A percentile compares a stretch with the other conserved stretches of the same genome.
Conservation (phyloP, 106 monocot genomes). For the Dendrobium officinale region DNA sequence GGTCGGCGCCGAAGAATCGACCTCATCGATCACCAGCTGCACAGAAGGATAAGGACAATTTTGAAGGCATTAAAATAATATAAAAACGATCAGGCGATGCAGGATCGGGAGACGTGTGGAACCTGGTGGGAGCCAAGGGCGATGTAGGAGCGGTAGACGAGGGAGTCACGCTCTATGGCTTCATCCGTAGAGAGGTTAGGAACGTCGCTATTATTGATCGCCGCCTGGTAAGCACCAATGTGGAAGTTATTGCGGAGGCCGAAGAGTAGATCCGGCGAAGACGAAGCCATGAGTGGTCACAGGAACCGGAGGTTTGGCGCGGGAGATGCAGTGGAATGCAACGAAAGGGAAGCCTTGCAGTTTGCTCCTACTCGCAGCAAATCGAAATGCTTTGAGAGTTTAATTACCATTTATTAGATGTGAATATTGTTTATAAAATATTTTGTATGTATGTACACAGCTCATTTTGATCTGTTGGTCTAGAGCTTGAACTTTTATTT, state of each 20-base stretch:
- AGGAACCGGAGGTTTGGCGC: neutral
- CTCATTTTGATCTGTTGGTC: too few species aligned
- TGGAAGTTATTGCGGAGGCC: conserved; percentile 90
- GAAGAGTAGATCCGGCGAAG: conserved; percentile 77
- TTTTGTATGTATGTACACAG: too few species aligned
- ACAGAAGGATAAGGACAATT: neutral
- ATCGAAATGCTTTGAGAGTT: too few species aligned
- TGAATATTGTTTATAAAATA: too few species aligned
- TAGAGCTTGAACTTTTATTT: too few species aligned
- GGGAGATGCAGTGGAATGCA: too few species aligned
- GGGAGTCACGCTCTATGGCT: conserved; percentile 67
- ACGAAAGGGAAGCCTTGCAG: too few species aligned
- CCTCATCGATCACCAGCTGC: conserved; percentile 86
- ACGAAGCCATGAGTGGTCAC: neutral
- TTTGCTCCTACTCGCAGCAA: too few species aligned
- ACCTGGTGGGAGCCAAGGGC: conserved; percentile 87
- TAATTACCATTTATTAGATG: too few species aligned
- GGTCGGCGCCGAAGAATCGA: conserved; percentile 77
- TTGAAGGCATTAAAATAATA: neutral
- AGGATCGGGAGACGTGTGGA: neutral
- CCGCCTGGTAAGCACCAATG: conserved; percentile 76
- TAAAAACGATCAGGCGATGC: conserved; percentile 5
- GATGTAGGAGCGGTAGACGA: conserved; percentile 84
- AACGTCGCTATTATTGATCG: conserved; percentile 75
- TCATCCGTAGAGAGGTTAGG: conserved; percentile 64